phyloP scores from a whole-genome alignment of 2,329 filamentous ascomycete genomes.

The Pseudogymnoascus sp. region DNA sequence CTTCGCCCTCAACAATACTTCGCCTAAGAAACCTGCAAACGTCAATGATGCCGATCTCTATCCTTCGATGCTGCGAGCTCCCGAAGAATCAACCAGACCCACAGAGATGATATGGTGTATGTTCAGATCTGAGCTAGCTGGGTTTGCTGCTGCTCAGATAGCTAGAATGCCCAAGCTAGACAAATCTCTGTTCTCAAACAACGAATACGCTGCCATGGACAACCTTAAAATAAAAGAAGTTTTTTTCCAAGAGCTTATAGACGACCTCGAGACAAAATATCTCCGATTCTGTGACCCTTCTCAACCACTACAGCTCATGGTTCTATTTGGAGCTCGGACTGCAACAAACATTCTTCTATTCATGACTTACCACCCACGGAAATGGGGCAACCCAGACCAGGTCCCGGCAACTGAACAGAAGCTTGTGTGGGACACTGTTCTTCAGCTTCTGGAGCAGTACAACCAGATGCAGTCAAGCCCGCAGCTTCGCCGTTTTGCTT shows the following conservation, averaged over 20 bases:
- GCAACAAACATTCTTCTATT: constrained; percentile 14
- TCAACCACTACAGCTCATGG: constrained; percentile 27
- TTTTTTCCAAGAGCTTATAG: constrained; percentile 25
- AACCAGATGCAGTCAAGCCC: constrained; percentile 25
- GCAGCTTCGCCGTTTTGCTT: constrained; percentile 17
- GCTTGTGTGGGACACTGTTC: constrained; percentile 23
- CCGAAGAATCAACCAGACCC: constrained; percentile 40
- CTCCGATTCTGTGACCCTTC: constrained; percentile 32
- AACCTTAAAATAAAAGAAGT: constrained; percentile 11
- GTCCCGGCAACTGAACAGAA: constrained; percentile 17
- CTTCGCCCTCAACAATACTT: constrained; percentile 20
- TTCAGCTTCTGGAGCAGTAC: constrained; percentile 29
- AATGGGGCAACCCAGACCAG: constrained; percentile 13
- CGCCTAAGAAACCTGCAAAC: constrained; percentile 44
- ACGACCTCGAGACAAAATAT: constrained; percentile 30
- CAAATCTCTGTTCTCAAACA: constrained; percentile 12
- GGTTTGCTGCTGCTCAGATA: constrained; percentile 10
- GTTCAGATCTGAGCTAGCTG: constrained; percentile 11
- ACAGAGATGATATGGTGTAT: constrained; percentile 42
- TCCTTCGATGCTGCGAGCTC: constrained; percentile 44
- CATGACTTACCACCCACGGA: constrained; percentile 17
- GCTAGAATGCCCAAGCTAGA: constrained; percentile 7
- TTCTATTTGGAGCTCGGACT: constrained; percentile 12
- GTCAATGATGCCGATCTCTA: constrained; percentile 53
- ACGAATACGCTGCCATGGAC: constrained; percentile 11